phyloP scores from a whole-genome alignment of 495 filamentous ascomycete species.

The Mycothermus thermophilus region DNA sequence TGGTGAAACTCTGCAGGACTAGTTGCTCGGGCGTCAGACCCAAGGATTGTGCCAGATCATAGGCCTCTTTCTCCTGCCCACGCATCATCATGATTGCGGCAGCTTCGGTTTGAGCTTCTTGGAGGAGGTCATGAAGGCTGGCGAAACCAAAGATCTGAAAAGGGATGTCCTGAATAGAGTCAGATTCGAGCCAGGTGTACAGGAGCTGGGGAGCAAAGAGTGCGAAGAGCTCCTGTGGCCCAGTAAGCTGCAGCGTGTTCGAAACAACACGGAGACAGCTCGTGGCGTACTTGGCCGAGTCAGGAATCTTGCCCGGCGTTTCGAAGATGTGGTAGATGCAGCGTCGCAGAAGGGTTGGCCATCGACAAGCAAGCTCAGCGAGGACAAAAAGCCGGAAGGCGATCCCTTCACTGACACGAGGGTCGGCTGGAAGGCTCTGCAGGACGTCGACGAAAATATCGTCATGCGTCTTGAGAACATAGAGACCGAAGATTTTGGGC shows the following conservation, averaged over 20 bases:
- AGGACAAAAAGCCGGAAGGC: constrained; percentile 68
- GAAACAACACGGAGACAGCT: constrained; percentile 56
- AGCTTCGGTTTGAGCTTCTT: constrained; percentile 63
- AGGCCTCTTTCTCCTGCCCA: constrained; percentile 47
- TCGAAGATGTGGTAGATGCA: constrained; percentile 90
- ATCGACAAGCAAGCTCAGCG: constrained; percentile 57
- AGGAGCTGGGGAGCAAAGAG: constrained; percentile 86
- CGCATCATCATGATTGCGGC: constrained; percentile 77
- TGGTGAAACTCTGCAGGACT: constrained; percentile 56
- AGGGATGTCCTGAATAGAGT: constrained; percentile 54
- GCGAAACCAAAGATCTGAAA: constrained; percentile 70
- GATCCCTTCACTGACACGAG: constrained; percentile 65
- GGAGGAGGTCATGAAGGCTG: constrained; percentile 52
- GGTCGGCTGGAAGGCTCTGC: constrained; percentile 54
- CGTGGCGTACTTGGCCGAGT: constrained; percentile 52
- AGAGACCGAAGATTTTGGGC: constrained; percentile 64
- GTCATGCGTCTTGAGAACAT: constrained; percentile 65
- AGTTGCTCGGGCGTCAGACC: constrained; percentile 41
- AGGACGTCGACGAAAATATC: constrained; percentile 67
- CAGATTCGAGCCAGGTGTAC: constrained; percentile 71
- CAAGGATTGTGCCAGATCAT: constrained; percentile 43
- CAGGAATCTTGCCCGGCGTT: constrained; percentile 54
- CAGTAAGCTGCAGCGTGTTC: constrained; percentile 44
- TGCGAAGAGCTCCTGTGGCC: constrained; percentile 58
- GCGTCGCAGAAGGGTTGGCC: constrained; percentile 68